phyloP scores from a whole-genome alignment of 2,329 filamentous ascomycete species.

The Aspergillus unguis region DNA sequence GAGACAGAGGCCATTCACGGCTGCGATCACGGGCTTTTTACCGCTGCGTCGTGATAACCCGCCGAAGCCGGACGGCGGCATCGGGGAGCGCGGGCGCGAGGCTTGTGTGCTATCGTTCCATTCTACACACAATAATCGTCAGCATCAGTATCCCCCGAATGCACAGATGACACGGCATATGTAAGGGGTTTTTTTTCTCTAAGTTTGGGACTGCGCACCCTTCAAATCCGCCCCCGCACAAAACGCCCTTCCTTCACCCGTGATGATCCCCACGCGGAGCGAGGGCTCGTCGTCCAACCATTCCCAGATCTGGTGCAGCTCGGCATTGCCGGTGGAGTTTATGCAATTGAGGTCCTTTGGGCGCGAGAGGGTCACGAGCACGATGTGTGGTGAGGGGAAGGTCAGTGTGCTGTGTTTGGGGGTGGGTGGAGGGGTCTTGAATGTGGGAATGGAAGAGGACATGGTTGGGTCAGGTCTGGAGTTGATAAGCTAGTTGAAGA shows the following conservation, averaged over 20 bases:
- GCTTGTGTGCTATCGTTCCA: constrained; percentile 28
- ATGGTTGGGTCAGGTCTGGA: not conserved
- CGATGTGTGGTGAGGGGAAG: constrained; percentile 45
- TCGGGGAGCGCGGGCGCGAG: constrained; percentile 13
- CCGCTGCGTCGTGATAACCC: constrained; percentile 45
- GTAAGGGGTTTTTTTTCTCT: not conserved
- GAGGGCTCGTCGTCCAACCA: constrained; percentile 46
- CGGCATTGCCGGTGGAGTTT: constrained; percentile 39
- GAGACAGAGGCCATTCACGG: constrained; percentile 71
- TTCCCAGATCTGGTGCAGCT: constrained; percentile 42
- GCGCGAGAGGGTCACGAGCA: constrained; percentile 49
- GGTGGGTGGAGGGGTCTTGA: constrained; percentile 30
- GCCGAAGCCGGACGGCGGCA: constrained; percentile 39
- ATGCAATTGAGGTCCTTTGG: constrained; percentile 46
- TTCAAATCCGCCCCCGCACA: constrained; percentile 47
- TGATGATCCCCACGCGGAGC: constrained; percentile 41
- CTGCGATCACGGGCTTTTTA: constrained; percentile 70
- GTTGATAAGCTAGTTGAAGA: not conserved
- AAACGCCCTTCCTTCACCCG: constrained; percentile 43
- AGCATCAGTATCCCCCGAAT: not conserved
- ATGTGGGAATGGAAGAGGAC: constrained; percentile 20
- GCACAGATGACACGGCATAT: too few species aligned
- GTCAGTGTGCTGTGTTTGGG: constrained; percentile 33
- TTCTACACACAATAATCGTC: constrained; percentile 23
- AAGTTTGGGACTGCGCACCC: constrained; percentile 22